Evolutionary conservation across 1,139 yeast genomes (phyloP).

Genomic region (Kurtzmaniella natalensis): DNA sequence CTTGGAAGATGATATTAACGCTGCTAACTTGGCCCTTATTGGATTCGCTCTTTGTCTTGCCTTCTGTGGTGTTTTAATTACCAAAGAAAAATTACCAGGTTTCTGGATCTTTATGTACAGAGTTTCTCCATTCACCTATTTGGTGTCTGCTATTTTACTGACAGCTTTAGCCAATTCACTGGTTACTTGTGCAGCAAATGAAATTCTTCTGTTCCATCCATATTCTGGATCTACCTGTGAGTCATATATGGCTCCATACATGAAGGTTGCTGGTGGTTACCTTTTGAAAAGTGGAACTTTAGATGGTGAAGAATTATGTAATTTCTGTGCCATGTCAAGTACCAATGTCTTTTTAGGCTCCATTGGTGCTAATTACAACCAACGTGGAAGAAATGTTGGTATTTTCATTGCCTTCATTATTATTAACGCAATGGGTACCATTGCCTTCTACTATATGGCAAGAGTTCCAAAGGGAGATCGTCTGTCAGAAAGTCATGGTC

Average conservation of each 20-base stretch:
- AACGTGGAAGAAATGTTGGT: conserved; percentile 70
- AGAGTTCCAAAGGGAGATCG: conserved; percentile 65
- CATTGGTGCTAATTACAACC: conserved; percentile 38
- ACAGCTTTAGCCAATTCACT: conserved; percentile 15
- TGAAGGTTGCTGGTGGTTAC: conserved; percentile 47
- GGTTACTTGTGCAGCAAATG: conserved; percentile 23
- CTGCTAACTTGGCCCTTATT: conserved; percentile 27
- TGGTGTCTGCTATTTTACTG: conserved; percentile 31
- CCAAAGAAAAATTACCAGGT: conserved; percentile 23
- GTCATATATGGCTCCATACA: conserved; percentile 44
- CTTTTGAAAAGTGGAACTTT: conserved; percentile 37
- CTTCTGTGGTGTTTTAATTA: conserved; percentile 33
- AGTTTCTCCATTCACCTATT: conserved; percentile 62
- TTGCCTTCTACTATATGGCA: conserved; percentile 66
- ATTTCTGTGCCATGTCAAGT: conserved; percentile 43
- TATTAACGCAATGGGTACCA: conserved; percentile 49
- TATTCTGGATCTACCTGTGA: conserved; percentile 55
- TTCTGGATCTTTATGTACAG: conserved; percentile 38
- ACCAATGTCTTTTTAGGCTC: conserved; percentile 49
- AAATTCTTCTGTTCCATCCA: conserved; percentile 23
- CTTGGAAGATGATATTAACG: conserved; percentile 34
- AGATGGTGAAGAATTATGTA: no score
- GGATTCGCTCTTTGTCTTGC: conserved; percentile 26
- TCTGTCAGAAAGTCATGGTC: conserved; percentile 13
- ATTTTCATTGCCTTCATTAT: conserved; percentile 43